Conservation (phyloP, 306 rosid genomes). For the Trifolium dubium region DNA sequence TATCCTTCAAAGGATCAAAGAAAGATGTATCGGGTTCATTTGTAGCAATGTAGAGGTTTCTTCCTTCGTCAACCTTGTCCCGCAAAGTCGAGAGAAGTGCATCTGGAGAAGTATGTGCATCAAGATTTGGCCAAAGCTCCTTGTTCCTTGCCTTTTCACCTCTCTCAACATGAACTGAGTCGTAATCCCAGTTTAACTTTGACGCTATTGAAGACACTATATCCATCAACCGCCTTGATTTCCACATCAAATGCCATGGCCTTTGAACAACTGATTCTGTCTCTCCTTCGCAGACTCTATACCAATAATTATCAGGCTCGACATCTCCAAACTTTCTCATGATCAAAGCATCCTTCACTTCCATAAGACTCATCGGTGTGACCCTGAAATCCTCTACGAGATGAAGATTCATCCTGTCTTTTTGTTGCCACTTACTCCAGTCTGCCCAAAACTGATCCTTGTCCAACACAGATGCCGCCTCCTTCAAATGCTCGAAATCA, state of each 20-base stretch:
- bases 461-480: slow-evolving; percentile 88
- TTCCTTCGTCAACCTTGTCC: slow-evolving; percentile 80
- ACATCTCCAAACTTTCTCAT: slow-evolving; percentile 89
- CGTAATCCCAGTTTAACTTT: slow-evolving; percentile 90
- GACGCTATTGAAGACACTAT: slow-evolving; percentile 86
- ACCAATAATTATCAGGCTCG: slow-evolving; percentile 97
- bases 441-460: slow-evolving; percentile 89
- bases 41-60: slow-evolving; percentile 88
- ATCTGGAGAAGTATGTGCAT: slow-evolving; percentile 77
- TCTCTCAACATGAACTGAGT: slow-evolving; percentile 87
- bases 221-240: slow-evolving; percentile 91
- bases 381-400: slow-evolving; percentile 80
- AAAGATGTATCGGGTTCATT: slow-evolving; percentile 73
- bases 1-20: slow-evolving; percentile 88
- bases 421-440: slow-evolving; percentile 83
- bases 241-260: slow-evolving; percentile 97
- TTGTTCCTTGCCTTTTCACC: slow-evolving; percentile 92
- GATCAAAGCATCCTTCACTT: slow-evolving; percentile 73
- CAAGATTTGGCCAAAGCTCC: slow-evolving; percentile 98
- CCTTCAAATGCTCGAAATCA: slow-evolving; percentile 95
- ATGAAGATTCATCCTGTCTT: slow-evolving; percentile 68
- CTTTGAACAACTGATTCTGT: slow-evolving; percentile 84
- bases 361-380: slow-evolving; percentile 87
- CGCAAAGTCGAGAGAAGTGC: slow-evolving; percentile 74
- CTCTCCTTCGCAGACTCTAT: slow-evolving; percentile 97